Evolutionary conservation across 2,329 filamentous ascomycete species (phyloP), one percentile per base, ranked within the genome.

Genomic region (Zymoseptoria tritici): DNA sequence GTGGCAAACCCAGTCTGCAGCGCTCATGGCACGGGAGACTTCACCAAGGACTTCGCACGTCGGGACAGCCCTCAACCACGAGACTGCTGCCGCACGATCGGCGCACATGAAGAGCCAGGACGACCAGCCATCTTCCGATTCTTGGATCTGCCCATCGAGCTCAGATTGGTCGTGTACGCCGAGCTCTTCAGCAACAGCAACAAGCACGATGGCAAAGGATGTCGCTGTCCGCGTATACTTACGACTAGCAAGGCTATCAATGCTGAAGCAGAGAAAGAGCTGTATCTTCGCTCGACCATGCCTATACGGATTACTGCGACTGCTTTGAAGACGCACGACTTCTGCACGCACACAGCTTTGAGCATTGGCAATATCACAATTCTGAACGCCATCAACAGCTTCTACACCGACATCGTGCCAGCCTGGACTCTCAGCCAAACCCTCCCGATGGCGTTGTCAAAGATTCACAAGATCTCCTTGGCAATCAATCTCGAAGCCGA

Each of bases 81-180:
- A n/a, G 6, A 46, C 13, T 46, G 13, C 16, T n/a, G 3, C 13
- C 16, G 16, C 36, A 16, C 5, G 36, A 13, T 46, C 16, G 36
- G 11, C 7, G 36, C 36, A 46, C 36, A 46, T 16, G 36, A 46
- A 6, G 36, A n/a, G 16, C 3, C 16, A 11, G 36, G 16, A 6
- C 36, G 36, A 46, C 52, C 22, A 22, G 21, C 21, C 21, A 51
- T 36, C 4, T 63, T 63, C 36, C 21, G 57, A 24, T 63, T 66
- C 26, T 29, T 51, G 20, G 62, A 62, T 9, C 56, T 67, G 5
- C 65, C 63, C 13, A 56, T 50, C 13, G 65, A 67, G 49, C 51
- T 67, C 20, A 60, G 65, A 13, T 46, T 63, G 49, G 57, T 60
- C 36, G 49, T 64, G n/a, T 65, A 65, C 36, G 29, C 20, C 2